Conservation (phyloP, 495 filamentous ascomycete species). For the Penicillium soppii region DNA sequence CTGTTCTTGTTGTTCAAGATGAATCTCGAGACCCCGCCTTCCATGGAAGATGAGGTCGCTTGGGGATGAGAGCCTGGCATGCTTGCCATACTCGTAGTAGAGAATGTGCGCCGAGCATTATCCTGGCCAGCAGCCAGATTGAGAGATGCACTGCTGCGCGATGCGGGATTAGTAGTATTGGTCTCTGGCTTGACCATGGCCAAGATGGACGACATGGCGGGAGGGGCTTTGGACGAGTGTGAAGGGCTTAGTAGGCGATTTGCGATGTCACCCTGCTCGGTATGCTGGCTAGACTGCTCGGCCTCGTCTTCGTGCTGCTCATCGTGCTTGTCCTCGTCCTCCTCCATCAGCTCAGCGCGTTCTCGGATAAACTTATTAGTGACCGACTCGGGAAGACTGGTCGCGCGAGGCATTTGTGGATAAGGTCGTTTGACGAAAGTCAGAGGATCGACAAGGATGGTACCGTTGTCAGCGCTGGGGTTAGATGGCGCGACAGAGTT, state of each 20-base stretch:
- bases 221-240: conserved; percentile 44
- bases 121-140: conserved; percentile 38
- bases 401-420: conserved; percentile 43
- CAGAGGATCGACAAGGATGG: conserved; percentile 45
- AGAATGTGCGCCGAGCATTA: conserved; percentile 33
- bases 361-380: conserved; percentile 33
- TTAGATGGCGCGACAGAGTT: conserved; percentile 45
- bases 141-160: conserved; percentile 38
- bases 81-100: conserved; percentile 29
- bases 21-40: conserved; percentile 48
- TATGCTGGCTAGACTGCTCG: conserved; percentile 17
- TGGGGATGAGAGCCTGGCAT: conserved; percentile 30
- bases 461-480: conserved; percentile 39
- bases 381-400: conserved; percentile 46
- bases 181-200: conserved; percentile 40
- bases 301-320: conserved; percentile 19
- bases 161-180: conserved; percentile 31
- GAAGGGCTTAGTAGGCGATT: conserved; percentile 41
- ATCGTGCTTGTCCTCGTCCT: conserved; percentile 21
- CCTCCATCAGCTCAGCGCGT: conserved; percentile 15
- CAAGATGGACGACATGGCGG: conserved; percentile 51
- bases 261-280: conserved; percentile 39
- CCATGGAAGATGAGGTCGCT: conserved; percentile 47
- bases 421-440: conserved; percentile 50
- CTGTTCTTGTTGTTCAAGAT: conserved; percentile 39